Conservation (phyloP, 2,329 filamentous ascomycete species). For the Lasiodiplodia sp. region DNA sequence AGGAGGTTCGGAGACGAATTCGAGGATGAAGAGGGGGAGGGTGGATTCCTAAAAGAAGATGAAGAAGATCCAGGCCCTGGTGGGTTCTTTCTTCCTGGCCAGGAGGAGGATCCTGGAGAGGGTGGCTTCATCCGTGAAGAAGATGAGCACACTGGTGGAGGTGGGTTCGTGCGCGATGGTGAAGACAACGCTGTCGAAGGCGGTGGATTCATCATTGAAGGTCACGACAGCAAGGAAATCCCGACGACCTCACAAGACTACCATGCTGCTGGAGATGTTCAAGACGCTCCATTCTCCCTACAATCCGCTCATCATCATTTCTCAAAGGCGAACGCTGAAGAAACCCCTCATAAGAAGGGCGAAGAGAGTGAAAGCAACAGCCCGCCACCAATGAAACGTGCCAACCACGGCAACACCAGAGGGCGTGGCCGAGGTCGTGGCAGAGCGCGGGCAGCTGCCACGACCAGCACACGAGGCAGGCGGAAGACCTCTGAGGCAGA, state of each 20-base stretch:
- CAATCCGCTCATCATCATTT: slow-evolving; percentile 40
- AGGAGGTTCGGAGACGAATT: slow-evolving; percentile 31
- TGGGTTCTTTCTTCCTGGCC: slow-evolving; percentile 31
- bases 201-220: slow-evolving; percentile 43
- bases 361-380: slow-evolving; percentile 13
- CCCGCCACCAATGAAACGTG: slow-evolving; percentile 17
- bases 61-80: slow-evolving; percentile 25
- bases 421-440: slow-evolving; percentile 34
- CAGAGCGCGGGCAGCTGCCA: slow-evolving; percentile 16
- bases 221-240: slow-evolving; percentile 36
- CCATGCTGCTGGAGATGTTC: slow-evolving; percentile 31
- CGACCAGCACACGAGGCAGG: background rate
- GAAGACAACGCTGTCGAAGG: slow-evolving; percentile 41
- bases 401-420: slow-evolving; percentile 1
- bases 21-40: slow-evolving; percentile 42
- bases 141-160: slow-evolving; percentile 36
- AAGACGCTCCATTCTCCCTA: slow-evolving; percentile 44
- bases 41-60: slow-evolving; percentile 50
- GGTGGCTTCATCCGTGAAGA: slow-evolving; percentile 33
- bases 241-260: background rate
- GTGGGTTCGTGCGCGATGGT: slow-evolving; percentile 47
- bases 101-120: slow-evolving; percentile 30
- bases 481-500: background rate
- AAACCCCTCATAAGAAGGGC: slow-evolving; percentile 13
- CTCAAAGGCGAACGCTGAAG: slow-evolving; percentile 5